phyloP scores from a whole-genome alignment of 768 basidiomycete species.

The Podaxis sp. region DNA sequence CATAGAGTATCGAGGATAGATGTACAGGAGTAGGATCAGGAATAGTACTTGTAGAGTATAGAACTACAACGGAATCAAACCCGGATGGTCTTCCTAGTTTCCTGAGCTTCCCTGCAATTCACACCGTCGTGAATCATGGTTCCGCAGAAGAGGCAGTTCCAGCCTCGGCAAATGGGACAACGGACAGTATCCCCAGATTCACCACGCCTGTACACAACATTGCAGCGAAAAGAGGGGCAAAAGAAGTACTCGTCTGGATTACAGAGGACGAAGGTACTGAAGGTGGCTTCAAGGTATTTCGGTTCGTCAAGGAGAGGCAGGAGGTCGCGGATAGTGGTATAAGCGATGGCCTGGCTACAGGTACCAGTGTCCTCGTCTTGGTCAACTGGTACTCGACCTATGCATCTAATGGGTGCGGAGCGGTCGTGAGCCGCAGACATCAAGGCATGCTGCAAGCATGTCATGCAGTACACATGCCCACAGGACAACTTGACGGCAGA shows the following conservation, averaged over 20 bases:
- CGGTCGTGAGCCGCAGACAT: constrained; percentile 24
- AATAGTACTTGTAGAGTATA: neutral
- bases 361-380: constrained; percentile 10
- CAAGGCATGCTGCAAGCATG: constrained; percentile 44
- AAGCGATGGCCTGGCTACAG: constrained; percentile 35
- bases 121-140: constrained; percentile 24
- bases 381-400: constrained; percentile 21
- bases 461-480: constrained; percentile 46
- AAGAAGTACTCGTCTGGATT: constrained; percentile 40
- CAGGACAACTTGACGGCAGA: constrained; percentile 37
- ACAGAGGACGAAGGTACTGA: constrained; percentile 37
- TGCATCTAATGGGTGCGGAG: constrained; percentile 30
- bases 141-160: constrained; percentile 25
- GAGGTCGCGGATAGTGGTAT: constrained; percentile 32
- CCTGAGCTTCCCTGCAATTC: constrained; percentile 16
- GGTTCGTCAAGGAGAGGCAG: constrained; percentile 34
- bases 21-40: neutral
- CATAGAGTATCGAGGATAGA: neutral
- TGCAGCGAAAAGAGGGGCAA: constrained; percentile 51
- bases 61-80: neutral
- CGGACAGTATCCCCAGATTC: constrained; percentile 20
- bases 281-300: constrained; percentile 35
- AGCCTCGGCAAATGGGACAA: constrained; percentile 22
- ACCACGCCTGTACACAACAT: constrained; percentile 36
- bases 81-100: neutral